These are phyloP conservation scores for Rhizomucor pusillus DNA, from an alignment of 371 early-diverging fungal species.

Conservation along the genomic window DNA sequence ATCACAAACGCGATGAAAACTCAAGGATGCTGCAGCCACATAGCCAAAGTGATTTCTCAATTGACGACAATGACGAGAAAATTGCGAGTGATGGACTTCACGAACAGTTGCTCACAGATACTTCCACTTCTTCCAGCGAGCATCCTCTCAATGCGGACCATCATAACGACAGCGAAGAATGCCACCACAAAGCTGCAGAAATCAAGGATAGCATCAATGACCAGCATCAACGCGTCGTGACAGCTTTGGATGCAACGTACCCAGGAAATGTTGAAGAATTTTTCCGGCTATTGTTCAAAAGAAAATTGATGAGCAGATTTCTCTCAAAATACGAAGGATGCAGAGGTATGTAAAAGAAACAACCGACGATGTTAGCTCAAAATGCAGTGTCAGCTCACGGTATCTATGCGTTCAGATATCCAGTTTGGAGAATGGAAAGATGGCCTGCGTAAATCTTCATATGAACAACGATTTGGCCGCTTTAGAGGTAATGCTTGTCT, in stretches of 20 bases:
- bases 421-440: not conserved
- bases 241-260: constrained; percentile 4
- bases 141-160: no score
- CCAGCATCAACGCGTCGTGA: not conserved
- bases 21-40: not conserved
- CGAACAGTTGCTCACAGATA: not conserved
- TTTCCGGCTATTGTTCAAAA: constrained; percentile 5
- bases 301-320: constrained; percentile 3
- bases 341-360: constrained; percentile 1
- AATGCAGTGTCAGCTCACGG: not conserved
- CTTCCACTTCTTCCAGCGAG: not conserved
- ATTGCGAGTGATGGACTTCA: not conserved
- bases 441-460: not conserved
- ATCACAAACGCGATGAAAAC: constrained; percentile 5
- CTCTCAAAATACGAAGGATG: constrained; percentile 8
- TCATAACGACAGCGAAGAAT: no score
- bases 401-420: not conserved
- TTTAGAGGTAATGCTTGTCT: not conserved
- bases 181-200: no score
- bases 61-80: not conserved
- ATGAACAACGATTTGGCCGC: not conserved
- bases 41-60: not conserved
- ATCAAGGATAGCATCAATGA: not conserved
- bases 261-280: constrained; percentile 3
- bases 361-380: not conserved